Percentiles rank a stretch among this genome's conserved stretches.
phyloP scores from a whole-genome alignment of 306 rosid genomes.

The Vigna trinervia region DNA sequence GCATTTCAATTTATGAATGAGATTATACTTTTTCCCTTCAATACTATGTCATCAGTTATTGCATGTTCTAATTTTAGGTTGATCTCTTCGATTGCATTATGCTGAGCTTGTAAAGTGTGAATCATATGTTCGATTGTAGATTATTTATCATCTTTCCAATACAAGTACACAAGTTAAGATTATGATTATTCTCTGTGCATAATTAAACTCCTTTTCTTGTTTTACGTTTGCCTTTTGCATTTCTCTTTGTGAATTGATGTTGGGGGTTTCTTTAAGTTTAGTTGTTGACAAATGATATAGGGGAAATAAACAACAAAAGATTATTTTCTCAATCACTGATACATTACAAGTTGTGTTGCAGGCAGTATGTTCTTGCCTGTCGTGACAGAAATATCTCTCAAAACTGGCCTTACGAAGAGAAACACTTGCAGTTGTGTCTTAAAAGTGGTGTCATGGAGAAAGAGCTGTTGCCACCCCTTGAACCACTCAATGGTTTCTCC shows the following conservation, averaged over 20 bases:
- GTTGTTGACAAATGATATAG: neutral
- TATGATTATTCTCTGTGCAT: slow-evolving; percentile 33
- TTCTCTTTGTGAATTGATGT: slow-evolving; percentile 2
- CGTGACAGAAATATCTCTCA: slow-evolving; percentile 51
- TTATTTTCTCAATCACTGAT: neutral
- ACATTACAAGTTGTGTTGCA: slow-evolving; percentile 37
- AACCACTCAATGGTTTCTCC: slow-evolving; percentile 43
- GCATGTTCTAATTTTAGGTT: slow-evolving; percentile 44
- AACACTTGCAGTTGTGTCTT: slow-evolving; percentile 57
- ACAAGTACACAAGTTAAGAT: neutral
- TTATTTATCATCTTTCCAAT: slow-evolving; percentile 9
- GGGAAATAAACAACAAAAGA: neutral
- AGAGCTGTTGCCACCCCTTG: slow-evolving; percentile 64
- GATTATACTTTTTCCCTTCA: neutral
- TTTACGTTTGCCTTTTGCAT: neutral
- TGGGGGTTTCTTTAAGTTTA: neutral
- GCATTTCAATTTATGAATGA: neutral
- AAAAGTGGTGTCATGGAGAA: slow-evolving; percentile 52
- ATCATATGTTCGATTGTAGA: slow-evolving; percentile 2
- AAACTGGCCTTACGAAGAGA: slow-evolving; percentile 69
- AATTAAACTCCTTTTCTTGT: neutral
- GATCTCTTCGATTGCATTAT: slow-evolving; percentile 19
- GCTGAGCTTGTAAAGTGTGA: neutral
- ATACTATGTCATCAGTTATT: slow-evolving; percentile 39
- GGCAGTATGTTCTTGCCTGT: slow-evolving; percentile 59